Percentiles rank a stretch among this genome's conserved stretches.
Evolutionary conservation across 1,284 basidiomycete species (phyloP).

Genomic region (Leucoagaricus sp.): DNA sequence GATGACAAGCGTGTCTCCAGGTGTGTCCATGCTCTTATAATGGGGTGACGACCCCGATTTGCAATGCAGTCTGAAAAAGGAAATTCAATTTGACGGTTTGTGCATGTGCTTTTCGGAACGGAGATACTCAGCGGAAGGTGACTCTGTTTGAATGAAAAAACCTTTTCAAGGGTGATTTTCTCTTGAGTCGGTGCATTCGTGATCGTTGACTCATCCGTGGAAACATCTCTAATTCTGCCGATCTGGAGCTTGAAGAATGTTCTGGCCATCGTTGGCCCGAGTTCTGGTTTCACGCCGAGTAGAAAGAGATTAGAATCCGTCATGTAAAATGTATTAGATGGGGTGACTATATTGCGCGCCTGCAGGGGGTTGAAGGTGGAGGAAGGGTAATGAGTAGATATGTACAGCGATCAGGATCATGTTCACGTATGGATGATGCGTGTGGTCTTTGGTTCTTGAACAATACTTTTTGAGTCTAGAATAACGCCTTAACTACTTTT

Average conservation of each 20-base stretch:
- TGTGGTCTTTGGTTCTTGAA: neutral
- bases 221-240: no score
- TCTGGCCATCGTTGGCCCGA: neutral
- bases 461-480: constrained; percentile 7
- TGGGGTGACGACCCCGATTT: no score
- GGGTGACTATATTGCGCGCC: constrained; percentile 10
- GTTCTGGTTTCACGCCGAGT: neutral
- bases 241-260: neutral
- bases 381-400: constrained; percentile 5
- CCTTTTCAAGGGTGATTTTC: no score
- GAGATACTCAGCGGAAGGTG: no score
- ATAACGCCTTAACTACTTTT: constrained; percentile 15
- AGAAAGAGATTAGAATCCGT: neutral
- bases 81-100: no score
- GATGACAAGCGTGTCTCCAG: no score
- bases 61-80: no score
- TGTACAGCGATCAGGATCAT: neutral
- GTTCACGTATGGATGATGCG: constrained; percentile 2
- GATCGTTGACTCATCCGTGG: no score
- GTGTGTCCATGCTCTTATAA: no score
- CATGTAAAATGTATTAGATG: constrained; percentile 7
- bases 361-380: neutral
- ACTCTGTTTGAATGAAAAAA: no score
- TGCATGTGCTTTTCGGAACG: no score
- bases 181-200: no score